Evolutionary conservation across 2,329 filamentous ascomycete genomes (phyloP), one percentile per base, ranked within the genome.

Genomic region (Eutypa lata): DNA sequence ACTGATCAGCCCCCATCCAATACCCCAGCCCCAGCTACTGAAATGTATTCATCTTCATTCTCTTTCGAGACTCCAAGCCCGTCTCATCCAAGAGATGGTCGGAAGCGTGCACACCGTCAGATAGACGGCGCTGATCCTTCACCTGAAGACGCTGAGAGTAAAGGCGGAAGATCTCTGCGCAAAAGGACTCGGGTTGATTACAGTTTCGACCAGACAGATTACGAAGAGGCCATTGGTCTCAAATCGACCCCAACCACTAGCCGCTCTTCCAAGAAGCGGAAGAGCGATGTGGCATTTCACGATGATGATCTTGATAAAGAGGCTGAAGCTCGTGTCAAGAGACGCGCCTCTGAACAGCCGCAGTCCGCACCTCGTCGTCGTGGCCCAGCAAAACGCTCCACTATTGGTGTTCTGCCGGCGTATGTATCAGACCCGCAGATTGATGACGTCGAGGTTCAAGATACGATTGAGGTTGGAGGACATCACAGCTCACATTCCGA

Each of bases 131-230:
- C 70, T 31, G 63, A 61, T 44, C 62, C 67, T 51, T 73, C 68
- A 14, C 72, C 74, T n/a, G 76, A 77, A 44, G 78, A 80, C 21
- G 70, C 73, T 37, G 71, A 76, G 57, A 76, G 73, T 53, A 81
- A 84, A 65, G 81, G 81, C 49, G 80, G 81, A 47, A 81, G 83
- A 67, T 81, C 80, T 33, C 73, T 84, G 28, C 75, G 81, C 57
- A 82, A 79, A 65, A 75, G 81, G 50, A 71, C 77, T 49, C 79
- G 79, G 53, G 73, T 84, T 57, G 80, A 84, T 66, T 84, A 84
- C 71, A 79, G 77, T 33, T 72, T 76, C 61, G 76, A 78, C 60
- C 78, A 81, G 56, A 74, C 76, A 51, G 77, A 81, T 54, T 79
- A 82, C 43, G 67, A 73, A 28, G 62, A 66, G 19, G 58, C 59